These are phyloP conservation scores for Rhodotorula diobovata DNA, from an alignment of 768 basidiomycete species.

Conservation along the genomic window DNA sequence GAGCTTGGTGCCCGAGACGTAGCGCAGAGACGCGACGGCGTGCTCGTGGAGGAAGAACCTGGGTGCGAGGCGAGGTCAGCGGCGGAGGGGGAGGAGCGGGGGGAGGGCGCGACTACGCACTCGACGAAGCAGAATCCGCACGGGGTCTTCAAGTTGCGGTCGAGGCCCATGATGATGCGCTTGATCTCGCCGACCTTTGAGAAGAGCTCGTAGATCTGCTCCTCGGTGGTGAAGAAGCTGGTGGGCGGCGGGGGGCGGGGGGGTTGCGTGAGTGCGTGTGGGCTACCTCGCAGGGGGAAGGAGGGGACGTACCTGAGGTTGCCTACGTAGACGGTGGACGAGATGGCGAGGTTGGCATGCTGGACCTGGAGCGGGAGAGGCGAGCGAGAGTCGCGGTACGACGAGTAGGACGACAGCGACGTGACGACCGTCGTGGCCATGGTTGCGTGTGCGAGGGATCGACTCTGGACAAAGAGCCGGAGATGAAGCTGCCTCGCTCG, in stretches of 20 bases:
- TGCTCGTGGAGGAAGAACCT: constrained; percentile 86
- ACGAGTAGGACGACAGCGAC: constrained; percentile 85
- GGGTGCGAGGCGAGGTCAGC: background rate
- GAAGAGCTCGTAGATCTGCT: constrained; percentile 91
- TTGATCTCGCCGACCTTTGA: constrained; percentile 56
- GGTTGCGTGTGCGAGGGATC: too few species aligned
- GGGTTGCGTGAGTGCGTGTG: background rate
- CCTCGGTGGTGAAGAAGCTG: constrained; percentile 84
- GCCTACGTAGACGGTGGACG: constrained; percentile 67
- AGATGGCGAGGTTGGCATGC: constrained; percentile 30
- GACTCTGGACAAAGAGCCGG: too few species aligned
- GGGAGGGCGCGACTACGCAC: constrained; percentile 30
- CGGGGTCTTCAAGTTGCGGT: constrained; percentile 86
- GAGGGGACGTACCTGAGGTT: constrained; percentile 40
- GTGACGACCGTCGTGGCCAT: constrained; percentile 65
- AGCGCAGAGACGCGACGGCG: constrained; percentile 84
- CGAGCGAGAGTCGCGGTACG: constrained; percentile 87
- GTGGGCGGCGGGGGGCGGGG: too few species aligned
- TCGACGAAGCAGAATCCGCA: constrained; percentile 95
- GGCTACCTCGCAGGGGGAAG: constrained; percentile 31
- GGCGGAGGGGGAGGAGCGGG: too few species aligned
- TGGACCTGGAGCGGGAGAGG: constrained; percentile 13
- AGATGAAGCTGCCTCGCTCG: too few species aligned
- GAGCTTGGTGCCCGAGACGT: constrained; percentile 95
- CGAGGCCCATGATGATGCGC: constrained; percentile 90